Evolutionary conservation across 2,329 filamentous ascomycete genomes (phyloP).

Genomic region (Dactylonectria macrodidyma): DNA sequence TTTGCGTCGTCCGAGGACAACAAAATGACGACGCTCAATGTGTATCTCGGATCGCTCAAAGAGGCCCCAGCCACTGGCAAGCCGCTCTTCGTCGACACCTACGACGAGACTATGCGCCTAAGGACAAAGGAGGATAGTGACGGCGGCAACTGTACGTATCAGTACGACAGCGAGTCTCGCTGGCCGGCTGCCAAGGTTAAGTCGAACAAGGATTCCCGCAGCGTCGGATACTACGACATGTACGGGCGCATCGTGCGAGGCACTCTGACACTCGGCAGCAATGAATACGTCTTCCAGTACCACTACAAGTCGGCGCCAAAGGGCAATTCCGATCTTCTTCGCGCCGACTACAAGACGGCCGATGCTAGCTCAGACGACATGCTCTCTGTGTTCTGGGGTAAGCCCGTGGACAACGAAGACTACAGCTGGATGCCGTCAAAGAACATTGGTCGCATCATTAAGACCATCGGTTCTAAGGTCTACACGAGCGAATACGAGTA

Average conservation of each 20-base stretch:
- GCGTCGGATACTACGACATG: slow-evolving; percentile 34
- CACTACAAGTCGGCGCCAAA: slow-evolving; percentile 34
- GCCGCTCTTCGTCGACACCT: slow-evolving; percentile 26
- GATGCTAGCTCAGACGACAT: slow-evolving; percentile 12
- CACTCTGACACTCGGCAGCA: slow-evolving; percentile 11
- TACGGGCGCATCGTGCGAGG: slow-evolving; percentile 31
- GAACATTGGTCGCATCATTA: slow-evolving; percentile 31
- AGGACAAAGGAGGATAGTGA: slow-evolving; percentile 15
- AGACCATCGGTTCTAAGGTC: slow-evolving; percentile 19
- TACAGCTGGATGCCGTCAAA: slow-evolving; percentile 38
- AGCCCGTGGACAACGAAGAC: slow-evolving; percentile 30
- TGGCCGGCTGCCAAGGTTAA: slow-evolving; percentile 25
- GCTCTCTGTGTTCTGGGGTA: slow-evolving; percentile 39
- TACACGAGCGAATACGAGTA: slow-evolving; percentile 39
- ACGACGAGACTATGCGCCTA: slow-evolving; percentile 32
- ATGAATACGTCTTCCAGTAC: slow-evolving; percentile 32
- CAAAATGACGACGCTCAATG: slow-evolving; percentile 23
- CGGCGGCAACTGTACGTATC: slow-evolving; percentile 26
- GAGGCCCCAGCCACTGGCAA: slow-evolving; percentile 18
- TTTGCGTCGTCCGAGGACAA: slow-evolving; percentile 22
- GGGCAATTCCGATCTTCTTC: slow-evolving; percentile 33
- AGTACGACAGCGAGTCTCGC: slow-evolving; percentile 27
- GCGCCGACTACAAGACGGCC: slow-evolving; percentile 30
- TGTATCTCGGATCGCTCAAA: slow-evolving; percentile 26
- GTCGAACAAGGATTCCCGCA: slow-evolving; percentile 14